Base-by-base conservation (phyloP, 352 stramenopile genomes). In the Globisporangium spinosum region DNA sequence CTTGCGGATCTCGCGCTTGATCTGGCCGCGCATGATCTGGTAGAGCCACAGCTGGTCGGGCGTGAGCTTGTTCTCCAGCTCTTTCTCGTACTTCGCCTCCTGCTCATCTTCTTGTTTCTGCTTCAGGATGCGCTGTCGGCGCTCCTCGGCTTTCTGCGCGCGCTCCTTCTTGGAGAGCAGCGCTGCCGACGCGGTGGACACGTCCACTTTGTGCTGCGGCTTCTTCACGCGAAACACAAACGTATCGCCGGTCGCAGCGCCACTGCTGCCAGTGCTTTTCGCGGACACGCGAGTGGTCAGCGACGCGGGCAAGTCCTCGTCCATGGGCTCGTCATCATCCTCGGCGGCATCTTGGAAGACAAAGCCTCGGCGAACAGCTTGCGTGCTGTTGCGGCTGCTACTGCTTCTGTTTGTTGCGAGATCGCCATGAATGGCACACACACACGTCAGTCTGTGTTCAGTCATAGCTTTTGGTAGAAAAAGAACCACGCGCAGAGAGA, bases 1-100 rank as follows among this genome's bases (percentile, higher is more conserved):
- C 58, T 87, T 90, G 35, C 80, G 80, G 34, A 92, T 70, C 64
- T 90, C 82, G 34, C 79, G 79, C 72, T 86, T 83, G 12, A 83
- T 73, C 34, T 89, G 80, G 23, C 72, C 72, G 57, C 79, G 79
- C 59, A 90, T 74, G 51, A 86, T 82, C 49, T 82, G 77, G 70
- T 85, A 90, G 38, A 91, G 73, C 62, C 69, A 74, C 56, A 83
- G 62, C 64, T 91, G 83, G 63, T 92, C 83, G 15, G 65, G 43
- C 13, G 66, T 79, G 67, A 90, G 72, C 60, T 68, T 67, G 57
- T 68, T 17, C 51, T 71, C 32, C 2, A 74, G 66, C 45, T 74
- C 43, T 20, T 43, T 51, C 1, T 59, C 51, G n/a, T 67, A 64
- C 38, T 66, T 38, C 15, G 65, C 65, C 20, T 74, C 69, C 5